Evolutionary conservation across 23 red algal species (phyloP), one percentile per base, ranked within the genome.

Genomic region (Gracilaria vermiculophylla): DNA sequence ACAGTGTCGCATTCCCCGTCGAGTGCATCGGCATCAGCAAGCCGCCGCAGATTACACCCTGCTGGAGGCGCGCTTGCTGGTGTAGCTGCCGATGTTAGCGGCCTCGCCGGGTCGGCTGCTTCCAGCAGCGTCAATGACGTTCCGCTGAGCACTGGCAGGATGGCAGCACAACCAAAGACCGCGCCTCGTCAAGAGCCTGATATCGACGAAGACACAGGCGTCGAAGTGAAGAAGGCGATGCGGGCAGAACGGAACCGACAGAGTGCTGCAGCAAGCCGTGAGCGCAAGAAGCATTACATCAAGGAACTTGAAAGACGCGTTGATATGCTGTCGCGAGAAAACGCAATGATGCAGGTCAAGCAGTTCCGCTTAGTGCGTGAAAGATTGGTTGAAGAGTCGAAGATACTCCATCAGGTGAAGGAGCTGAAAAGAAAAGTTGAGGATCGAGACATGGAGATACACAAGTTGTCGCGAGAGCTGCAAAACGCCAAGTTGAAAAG

Each of bases 171-270:
- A 37, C 25, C 42, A 42, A 5, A n/a, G n/a, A n/a, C 67, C 6
- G 21, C 13, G 8, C 47, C 67, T 13, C 21, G 5, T 73, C 67
- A 73, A 73, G 37, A 36, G 67, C 47, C 67, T 73, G 67, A 73
- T 24, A 13, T 40, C 7, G 67, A 45, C 23, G 39, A 73, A n/a
- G 90, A 85, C 61, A 80, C 84, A 43, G 90, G 78, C 19, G 27
- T 77, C 16, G 90, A 85, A 42, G 70, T 69, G 45, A 93, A 86
- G 52, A 93, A 86, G 41, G 90, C 81, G 15, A 93, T 93, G 90
- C 66, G 94, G 16, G 96, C 96, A 16, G 92, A 98, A 66, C 83
- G 96, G 48, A 98, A 98, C 58, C 88, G 96, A 14, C 92, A 98
- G 76, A 90, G 87, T 39, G 96, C 96, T 27, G 96, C 96, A 11